A percentile compares a stretch with the other conserved stretches of the same genome.
phyloP scores from a whole-genome alignment of 306 rosid species.

The Benincasa hispida region DNA sequence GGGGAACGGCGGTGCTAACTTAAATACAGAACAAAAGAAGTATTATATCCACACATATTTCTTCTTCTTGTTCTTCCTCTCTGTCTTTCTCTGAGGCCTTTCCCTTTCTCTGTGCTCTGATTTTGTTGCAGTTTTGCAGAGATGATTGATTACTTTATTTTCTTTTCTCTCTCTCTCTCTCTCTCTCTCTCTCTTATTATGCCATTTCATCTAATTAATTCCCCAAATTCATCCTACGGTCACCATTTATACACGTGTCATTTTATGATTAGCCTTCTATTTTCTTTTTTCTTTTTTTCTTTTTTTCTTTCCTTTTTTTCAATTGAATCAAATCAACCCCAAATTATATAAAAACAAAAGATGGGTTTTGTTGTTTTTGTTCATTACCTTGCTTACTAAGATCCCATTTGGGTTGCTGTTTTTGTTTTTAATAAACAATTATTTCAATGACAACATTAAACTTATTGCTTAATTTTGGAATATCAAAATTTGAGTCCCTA shows the following conservation, averaged over 20 bases:
- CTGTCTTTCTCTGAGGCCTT: not conserved
- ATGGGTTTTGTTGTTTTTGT: too few species aligned
- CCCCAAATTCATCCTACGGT: not conserved
- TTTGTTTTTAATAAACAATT: too few species aligned
- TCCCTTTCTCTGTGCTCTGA: constrained; percentile 9
- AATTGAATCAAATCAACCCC: too few species aligned
- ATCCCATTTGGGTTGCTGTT: too few species aligned
- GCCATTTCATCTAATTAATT: not conserved
- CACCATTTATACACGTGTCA: not conserved
- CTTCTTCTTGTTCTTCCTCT: not conserved
- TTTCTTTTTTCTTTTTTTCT: not conserved
- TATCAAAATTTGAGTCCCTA: too few species aligned
- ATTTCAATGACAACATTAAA: too few species aligned
- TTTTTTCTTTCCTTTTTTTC: not conserved
- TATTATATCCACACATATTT: not conserved
- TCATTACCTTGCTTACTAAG: too few species aligned
- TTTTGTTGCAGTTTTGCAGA: constrained; percentile 4
- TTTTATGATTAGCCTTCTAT: not conserved
- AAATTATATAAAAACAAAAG: too few species aligned
- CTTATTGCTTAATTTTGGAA: too few species aligned
- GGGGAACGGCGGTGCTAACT: not conserved
- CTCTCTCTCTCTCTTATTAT: not conserved
- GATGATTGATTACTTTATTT: not conserved
- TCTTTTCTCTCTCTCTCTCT: not conserved
- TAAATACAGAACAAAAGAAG: not conserved